Conservation (phyloP, 2,329 filamentous ascomycete genomes). For the Tolypocladium capitatum region DNA sequence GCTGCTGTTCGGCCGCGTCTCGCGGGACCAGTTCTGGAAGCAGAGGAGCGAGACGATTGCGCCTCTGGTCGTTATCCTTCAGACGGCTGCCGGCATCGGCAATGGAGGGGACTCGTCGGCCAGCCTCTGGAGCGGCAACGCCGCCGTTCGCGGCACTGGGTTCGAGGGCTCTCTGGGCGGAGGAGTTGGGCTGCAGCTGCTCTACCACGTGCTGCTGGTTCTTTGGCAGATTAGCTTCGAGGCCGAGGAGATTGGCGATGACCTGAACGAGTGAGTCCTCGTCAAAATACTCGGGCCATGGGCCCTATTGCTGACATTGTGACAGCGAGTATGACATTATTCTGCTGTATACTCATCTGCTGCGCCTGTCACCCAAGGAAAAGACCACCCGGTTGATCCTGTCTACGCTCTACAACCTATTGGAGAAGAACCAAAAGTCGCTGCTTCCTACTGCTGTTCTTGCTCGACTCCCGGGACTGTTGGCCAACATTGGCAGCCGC, state of each 20-base stretch:
- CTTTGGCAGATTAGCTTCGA: constrained; percentile 97
- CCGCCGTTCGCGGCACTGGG: constrained; percentile 42
- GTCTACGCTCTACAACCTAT: constrained; percentile 78
- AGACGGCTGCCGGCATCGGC: constrained; percentile 58
- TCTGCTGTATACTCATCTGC: constrained; percentile 78
- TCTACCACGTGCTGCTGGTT: constrained; percentile 88
- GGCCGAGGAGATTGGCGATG: constrained; percentile 56
- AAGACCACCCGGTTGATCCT: constrained; percentile 90
- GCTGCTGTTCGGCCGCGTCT: constrained; percentile 60
- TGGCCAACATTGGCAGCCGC: constrained; percentile 48
- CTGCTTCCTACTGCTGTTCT: constrained; percentile 75
- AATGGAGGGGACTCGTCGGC: constrained; percentile 51
- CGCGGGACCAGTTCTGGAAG: constrained; percentile 79
- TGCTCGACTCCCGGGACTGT: constrained; percentile 60
- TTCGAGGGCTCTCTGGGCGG: constrained; percentile 55
- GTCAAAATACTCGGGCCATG: not conserved
- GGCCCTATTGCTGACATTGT: not conserved
- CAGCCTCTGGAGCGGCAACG: constrained; percentile 46
- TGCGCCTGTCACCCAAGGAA: constrained; percentile 89
- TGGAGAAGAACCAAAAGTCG: constrained; percentile 55
- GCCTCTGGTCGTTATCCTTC: constrained; percentile 72
- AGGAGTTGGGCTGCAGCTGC: constrained; percentile 78
- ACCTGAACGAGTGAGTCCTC: constrained; percentile 68
- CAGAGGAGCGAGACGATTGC: constrained; percentile 74
- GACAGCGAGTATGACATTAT: constrained; percentile 86